Base-by-base conservation (phyloP, 345 rosid genomes). In the Eucalyptus pauciflora region DNA sequence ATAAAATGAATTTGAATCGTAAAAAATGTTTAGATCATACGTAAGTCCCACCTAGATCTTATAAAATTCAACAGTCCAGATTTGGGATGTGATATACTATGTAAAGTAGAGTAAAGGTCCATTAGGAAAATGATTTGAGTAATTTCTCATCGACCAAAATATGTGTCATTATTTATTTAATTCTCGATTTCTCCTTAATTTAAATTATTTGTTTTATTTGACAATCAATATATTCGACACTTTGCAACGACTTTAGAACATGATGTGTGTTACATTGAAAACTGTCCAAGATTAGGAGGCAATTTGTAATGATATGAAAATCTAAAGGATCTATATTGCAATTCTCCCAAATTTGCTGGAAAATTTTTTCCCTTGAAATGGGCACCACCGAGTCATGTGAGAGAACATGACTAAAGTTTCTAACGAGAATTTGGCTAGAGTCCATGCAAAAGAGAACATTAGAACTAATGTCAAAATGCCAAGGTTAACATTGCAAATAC, bases 141-240 rank as follows among this genome's bases (percentile, higher is more conserved):
- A 31, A 67, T 29, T 62, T 29, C 41, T 67, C 18, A 67, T 31
- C 11, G 0, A 15, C 3, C 0, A 3, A n/a, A 14, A n/a, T n/a
- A 7, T 7, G 31, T 67, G 22, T 31, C 12, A 67, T 0, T 67
- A 8, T 67, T 67, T 67, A 31, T 67, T 67, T 31, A 31, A 31
- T 69, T 69, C 11, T 33, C 3, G 1, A 5, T 8, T 69, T 31
- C 43, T 69, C 6, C 0, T 71, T 71, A 10, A 33, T 9, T 33
- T 18, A 17, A 18, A 33, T 71, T 71, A 37, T 5, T 71, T 18
- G 1, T 5, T 17, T 37, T 37, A 33, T 69, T 69, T 33, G 80
- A 17, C 1, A 69, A 69, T 17, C 80, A 33, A 33, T 17, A 69
- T 4, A 69, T 9, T 33, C 24, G 7, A 2, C 24, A 33, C 13